Conservation (phyloP, 768 basidiomycete genomes). For the Lentinula guzmanii region DNA sequence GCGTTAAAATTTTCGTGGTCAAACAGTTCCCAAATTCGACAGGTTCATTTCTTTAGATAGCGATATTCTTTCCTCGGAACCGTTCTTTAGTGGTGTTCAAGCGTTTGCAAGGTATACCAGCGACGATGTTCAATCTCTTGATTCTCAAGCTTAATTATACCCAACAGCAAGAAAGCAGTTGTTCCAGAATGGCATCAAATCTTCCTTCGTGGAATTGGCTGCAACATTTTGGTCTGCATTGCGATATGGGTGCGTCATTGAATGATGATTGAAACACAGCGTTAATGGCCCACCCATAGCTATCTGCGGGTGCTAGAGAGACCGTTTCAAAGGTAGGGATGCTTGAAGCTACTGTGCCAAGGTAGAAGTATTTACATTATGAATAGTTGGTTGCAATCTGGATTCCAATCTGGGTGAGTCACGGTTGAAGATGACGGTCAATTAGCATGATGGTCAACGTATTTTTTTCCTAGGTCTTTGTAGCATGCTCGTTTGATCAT, state of each 20-base stretch:
- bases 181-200: slow-evolving; percentile 69
- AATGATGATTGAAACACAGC: not conserved
- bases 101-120: slow-evolving; percentile 49
- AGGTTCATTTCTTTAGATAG: slow-evolving; percentile 32
- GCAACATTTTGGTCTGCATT: slow-evolving; percentile 71
- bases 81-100: slow-evolving; percentile 48
- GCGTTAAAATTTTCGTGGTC: not conserved
- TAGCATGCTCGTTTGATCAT: slow-evolving; percentile 67
- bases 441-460: not conserved
- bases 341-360: not conserved
- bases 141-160: not conserved
- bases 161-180: slow-evolving; percentile 49
- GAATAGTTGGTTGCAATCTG: slow-evolving; percentile 54
- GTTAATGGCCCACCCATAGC: slow-evolving; percentile 28
- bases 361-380: not conserved
- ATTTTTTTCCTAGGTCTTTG: slow-evolving; percentile 44
- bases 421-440: not conserved
- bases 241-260: slow-evolving; percentile 54
- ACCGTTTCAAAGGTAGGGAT: slow-evolving; percentile 58
- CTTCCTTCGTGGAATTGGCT: slow-evolving; percentile 67
- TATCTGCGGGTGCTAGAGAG: slow-evolving; percentile 61
- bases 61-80: slow-evolving; percentile 52
- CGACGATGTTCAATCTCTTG: not conserved
- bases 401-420: slow-evolving; percentile 68
- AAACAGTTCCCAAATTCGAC: not conserved